These are phyloP conservation scores for Ceratobasidium sp. DNA, from an alignment of 1,284 basidiomycete genomes.

Conservation along the genomic window DNA sequence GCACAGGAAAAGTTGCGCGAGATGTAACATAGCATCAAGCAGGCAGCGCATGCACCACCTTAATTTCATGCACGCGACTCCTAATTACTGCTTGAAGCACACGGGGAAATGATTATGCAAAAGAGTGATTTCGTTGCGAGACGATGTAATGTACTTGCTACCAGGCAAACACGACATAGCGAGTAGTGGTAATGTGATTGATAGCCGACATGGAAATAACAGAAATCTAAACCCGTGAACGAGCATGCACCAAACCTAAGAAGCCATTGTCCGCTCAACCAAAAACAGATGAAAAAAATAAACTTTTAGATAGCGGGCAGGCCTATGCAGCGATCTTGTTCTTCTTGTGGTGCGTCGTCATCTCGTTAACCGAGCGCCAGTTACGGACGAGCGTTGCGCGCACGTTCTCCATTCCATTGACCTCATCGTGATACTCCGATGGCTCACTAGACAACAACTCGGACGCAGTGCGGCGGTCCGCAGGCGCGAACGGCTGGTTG, in stretches of 20 bases:
- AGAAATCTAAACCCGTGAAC: neutral
- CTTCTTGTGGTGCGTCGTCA: slow-evolving; percentile 39
- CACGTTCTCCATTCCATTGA: slow-evolving; percentile 15
- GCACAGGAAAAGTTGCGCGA: slow-evolving; percentile 57
- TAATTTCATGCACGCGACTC: neutral
- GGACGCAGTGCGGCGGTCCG: slow-evolving; percentile 66
- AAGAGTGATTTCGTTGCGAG: slow-evolving; percentile 15
- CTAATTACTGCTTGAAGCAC: neutral
- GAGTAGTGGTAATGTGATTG: neutral
- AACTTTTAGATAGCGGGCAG: neutral
- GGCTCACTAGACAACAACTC: slow-evolving; percentile 57
- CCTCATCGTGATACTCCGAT: slow-evolving; percentile 51
- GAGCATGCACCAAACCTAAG: neutral
- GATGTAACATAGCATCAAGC: neutral
- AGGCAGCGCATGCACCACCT: neutral
- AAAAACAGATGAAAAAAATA: neutral
- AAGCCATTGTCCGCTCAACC: slow-evolving; percentile 10
- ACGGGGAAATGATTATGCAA: neutral
- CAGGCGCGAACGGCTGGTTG: slow-evolving; percentile 76
- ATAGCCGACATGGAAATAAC: neutral
- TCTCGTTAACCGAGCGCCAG: slow-evolving; percentile 37
- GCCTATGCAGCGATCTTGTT: slow-evolving; percentile 32
- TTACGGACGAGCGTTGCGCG: slow-evolving; percentile 25
- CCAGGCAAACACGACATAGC: slow-evolving; percentile 43
- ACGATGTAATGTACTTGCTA: slow-evolving; percentile 35